These are phyloP conservation scores for Jaenimonas drosophilae DNA, from an alignment of 208 protist species.

Conservation along the genomic window DNA sequence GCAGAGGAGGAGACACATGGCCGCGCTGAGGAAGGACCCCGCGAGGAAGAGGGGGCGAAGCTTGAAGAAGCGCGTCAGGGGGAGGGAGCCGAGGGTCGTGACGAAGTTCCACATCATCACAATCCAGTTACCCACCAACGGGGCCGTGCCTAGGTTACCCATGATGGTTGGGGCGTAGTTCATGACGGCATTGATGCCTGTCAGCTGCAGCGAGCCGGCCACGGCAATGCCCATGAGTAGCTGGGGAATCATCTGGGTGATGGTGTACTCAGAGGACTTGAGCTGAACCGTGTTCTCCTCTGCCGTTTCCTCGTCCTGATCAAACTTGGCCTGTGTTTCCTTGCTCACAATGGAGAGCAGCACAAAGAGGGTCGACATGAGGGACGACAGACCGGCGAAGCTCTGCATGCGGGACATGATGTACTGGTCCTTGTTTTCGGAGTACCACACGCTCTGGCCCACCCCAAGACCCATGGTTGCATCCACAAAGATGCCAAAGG, in stretches of 20 bases:
- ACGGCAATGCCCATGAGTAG: slow-evolving; percentile 17
- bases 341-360: slow-evolving; percentile 2
- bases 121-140: slow-evolving; percentile 31
- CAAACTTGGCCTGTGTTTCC: slow-evolving; percentile 4
- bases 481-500: slow-evolving; percentile 20
- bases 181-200: slow-evolving; percentile 44
- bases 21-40: slow-evolving; percentile 5
- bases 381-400: slow-evolving; percentile 5
- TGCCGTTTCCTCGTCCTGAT: neutral
- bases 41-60: slow-evolving; percentile 14
- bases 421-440: slow-evolving; percentile 5
- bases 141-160: slow-evolving; percentile 9
- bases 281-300: neutral
- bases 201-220: slow-evolving; percentile 26
- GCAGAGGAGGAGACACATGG: slow-evolving; percentile 14
- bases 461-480: slow-evolving; percentile 14
- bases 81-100: slow-evolving; percentile 16
- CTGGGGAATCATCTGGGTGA: slow-evolving; percentile 1
- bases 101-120: slow-evolving; percentile 46
- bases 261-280: neutral
- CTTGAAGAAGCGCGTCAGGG: slow-evolving; percentile 12
- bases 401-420: slow-evolving; percentile 23
- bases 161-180: slow-evolving; percentile 37
- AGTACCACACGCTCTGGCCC: slow-evolving; percentile 12
- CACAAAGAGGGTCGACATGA: slow-evolving; percentile 8